Evolutionary conservation across 129 eudicot genomes (phyloP), one percentile per base, ranked within the genome.

Genomic region (Helianthus annuus): DNA sequence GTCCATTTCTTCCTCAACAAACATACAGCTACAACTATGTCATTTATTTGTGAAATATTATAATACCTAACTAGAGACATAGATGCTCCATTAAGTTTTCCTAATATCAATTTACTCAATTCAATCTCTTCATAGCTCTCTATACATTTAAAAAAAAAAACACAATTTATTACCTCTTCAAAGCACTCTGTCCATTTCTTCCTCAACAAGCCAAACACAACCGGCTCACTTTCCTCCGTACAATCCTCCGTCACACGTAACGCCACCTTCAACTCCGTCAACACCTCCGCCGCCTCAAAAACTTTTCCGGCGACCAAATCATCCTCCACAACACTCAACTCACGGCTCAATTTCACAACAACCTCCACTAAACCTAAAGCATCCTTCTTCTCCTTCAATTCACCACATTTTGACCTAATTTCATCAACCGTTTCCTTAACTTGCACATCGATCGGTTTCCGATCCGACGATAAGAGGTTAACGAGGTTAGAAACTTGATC

Each of bases 101-200:
- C n/a, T n/a, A 6, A 14, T 52, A 7, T n/a, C 57, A 52, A 52
- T 13, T 15, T 19, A 8, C 14, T 2, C 62, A 0, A 56, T 56
- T 11, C 17, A 58, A 15, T 58, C 13, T 27, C 65, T 59, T 32
- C 42, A 12, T 6, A 59, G 17, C 4, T 29, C 42, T 27, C 12
- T 59, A 8, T 27, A 27, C 32, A 27, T 27, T 27, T 27, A 27
- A 27, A 27, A 2, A 27, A 27, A 27, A 27, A 19, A 38, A 39
- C 27, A 17, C 45, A 39, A 77, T 57, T 36, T 27, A 56, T 79
- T 60, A 95, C 99, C 97, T 88, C 85, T 39, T 90, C 90, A 61
- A 86, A 90, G 77, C 91, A 88, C 2, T 76, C 75, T 27, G 75
- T 45, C 99, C 97, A 90, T 67, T 90, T 83, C 60, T 79, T 80